Conservation (phyloP, 345 rosid species). For the Toxicodendron radicans region DNA sequence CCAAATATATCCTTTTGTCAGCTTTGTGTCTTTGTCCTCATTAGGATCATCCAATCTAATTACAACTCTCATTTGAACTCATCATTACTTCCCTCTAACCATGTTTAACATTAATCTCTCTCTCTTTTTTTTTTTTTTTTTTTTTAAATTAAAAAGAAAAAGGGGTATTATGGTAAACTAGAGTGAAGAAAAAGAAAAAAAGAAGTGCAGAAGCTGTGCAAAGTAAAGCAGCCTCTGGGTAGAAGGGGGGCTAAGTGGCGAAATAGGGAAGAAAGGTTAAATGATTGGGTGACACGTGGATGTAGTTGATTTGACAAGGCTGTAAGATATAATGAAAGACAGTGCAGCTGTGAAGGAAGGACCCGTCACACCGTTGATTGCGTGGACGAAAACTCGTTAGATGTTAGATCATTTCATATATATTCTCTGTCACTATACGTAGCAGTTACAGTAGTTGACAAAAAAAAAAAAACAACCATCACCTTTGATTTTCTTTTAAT, state of each 20-base stretch:
- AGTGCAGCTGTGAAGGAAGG: conserved; percentile 18
- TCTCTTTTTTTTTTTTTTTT: no score
- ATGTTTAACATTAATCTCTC: not conserved
- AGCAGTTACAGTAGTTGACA: conserved; percentile 2
- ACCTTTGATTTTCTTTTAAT: not conserved
- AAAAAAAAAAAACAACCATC: not conserved
- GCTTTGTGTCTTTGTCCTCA: not conserved
- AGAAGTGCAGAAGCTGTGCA: not conserved
- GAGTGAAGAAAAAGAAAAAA: not conserved
- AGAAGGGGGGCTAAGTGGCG: conserved; percentile 14
- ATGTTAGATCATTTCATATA: no score
- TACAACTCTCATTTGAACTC: not conserved
- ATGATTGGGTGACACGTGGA: conserved; percentile 55
- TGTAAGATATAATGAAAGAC: no score
- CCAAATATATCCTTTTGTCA: conserved; percentile 15
- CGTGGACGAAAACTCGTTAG: conserved; percentile 52
- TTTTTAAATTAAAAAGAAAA: no score
- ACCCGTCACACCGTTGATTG: conserved; percentile 64
- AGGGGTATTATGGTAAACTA: not conserved
- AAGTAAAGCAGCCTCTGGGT: no score
- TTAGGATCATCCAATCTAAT: no score
- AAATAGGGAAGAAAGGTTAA: conserved; percentile 24
- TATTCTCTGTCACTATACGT: conserved; percentile 11
- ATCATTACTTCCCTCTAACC: not conserved
- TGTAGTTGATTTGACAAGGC: conserved; percentile 23